Conservation (phyloP, 2,329 filamentous ascomycete species). For the Cercospora sojina region DNA sequence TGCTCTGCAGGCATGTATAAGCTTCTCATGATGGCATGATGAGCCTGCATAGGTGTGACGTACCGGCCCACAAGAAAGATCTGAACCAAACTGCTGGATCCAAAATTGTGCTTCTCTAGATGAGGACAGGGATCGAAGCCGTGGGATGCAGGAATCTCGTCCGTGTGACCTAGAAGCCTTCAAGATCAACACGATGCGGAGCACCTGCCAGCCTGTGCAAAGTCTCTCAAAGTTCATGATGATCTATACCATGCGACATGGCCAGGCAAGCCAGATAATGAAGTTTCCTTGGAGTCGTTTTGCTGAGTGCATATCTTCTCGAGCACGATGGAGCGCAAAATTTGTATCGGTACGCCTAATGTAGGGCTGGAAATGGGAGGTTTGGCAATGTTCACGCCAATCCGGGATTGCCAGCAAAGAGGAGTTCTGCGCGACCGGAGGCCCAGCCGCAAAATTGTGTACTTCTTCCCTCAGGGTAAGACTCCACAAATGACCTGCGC, state of each 20-base stretch:
- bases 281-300: not conserved
- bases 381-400: not conserved
- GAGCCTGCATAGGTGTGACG: not conserved
- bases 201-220: not conserved
- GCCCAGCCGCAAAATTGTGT: not conserved
- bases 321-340: not conserved
- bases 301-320: not conserved
- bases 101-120: not conserved
- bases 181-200: not conserved
- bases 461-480: not conserved
- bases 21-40: too few species aligned
- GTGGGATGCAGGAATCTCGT: not conserved
- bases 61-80: not conserved
- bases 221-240: not conserved
- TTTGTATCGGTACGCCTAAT: not conserved
- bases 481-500: not conserved
- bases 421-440: not conserved
- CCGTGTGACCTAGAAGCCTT: not conserved
- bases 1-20: not conserved
- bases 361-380: not conserved
- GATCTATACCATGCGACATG: not conserved
- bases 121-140: not conserved
- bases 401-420: not conserved
- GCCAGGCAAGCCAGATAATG: not conserved
- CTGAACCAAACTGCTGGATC: not conserved